A percentile compares a stretch with the other conserved stretches of the same genome.
Evolutionary conservation across 164 flowering plant genomes (phyloP).

Genomic region (Piper longum): DNA sequence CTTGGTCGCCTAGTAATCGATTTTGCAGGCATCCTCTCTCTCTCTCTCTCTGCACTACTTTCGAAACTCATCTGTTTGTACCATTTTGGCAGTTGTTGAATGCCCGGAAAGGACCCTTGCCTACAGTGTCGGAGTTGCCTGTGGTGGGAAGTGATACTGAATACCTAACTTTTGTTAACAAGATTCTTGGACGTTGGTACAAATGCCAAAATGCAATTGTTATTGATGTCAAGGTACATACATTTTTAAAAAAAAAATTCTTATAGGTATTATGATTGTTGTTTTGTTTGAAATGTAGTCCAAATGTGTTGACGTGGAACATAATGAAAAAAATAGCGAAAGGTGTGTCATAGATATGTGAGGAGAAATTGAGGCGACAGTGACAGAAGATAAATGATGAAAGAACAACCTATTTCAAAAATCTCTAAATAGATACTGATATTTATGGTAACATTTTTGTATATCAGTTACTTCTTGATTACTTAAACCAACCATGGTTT

Average conservation of each 20-base stretch:
- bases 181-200: constrained; percentile 44
- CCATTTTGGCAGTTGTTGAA: constrained; percentile 13
- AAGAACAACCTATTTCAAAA: too few species aligned
- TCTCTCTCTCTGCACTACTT: not conserved
- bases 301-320: too few species aligned
- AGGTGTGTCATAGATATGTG: too few species aligned
- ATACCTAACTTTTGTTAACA: constrained; percentile 28
- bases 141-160: constrained; percentile 14
- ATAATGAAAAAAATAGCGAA: too few species aligned
- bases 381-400: too few species aligned
- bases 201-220: constrained; percentile 41
- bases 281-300: too few species aligned
- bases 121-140: constrained; percentile 6
- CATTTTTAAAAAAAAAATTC: not conserved
- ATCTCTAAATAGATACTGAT: too few species aligned
- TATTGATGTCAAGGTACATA: constrained; percentile 52
- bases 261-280: too few species aligned
- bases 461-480: too few species aligned
- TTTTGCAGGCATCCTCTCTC: not conserved
- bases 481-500: too few species aligned
- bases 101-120: constrained; percentile 1
- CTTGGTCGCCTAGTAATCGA: not conserved
- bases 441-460: too few species aligned
- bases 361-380: too few species aligned
- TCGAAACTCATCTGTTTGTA: not conserved